Evolutionary conservation across 2,329 filamentous ascomycete species (phyloP), one percentile per base, ranked within the genome.

Genomic region (Parastagonospora nodorum): DNA sequence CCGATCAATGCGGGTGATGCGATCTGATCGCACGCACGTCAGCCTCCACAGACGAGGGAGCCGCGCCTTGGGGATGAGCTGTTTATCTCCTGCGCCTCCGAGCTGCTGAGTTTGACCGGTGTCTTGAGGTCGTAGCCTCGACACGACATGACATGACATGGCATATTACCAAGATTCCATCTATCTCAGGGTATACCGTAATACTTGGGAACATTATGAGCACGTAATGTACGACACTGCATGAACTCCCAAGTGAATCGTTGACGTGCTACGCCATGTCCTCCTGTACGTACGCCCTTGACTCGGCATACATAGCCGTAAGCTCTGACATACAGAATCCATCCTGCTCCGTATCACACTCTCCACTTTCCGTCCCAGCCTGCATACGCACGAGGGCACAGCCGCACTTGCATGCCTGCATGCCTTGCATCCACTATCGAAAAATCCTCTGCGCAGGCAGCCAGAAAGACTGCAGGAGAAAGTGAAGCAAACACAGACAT

Each of bases 1-100:
- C 57, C 59, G 52, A 61, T 58, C 49, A 58, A 45, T 33, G 50
- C 47, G 40, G 41, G 57, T 58, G 50, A 51, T 41, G 61, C 53
- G 45, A 58, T 56, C 57, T 57, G 48, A 61, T 57, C 38, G 27
- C 24, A 40, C 19, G 28, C 38, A 10, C 30, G 28, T 7, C 12
- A 24, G 16, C 24, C 14, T 29, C 29, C 19, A n/a, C 38, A n/a
- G 38, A 40, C 6, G 16, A 28, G 38, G 32, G 15, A 28, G 19
- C 19, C 19, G 19, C 19, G 19, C 19, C 19, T 24, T 24, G 19
- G 19, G 19, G 19, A 24, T 24, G 19, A 24, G 19, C 3, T 24
- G n/a, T n/a, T n/a, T n/a, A n/a, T n/a, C n/a, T n/a, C n/a, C n/a
- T 24, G 19, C 19, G 19, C 19, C 19, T n/a, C n/a, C n/a, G n/a